Conservation (phyloP, 2,329 filamentous ascomycete genomes). For the Geosmithia flava region DNA sequence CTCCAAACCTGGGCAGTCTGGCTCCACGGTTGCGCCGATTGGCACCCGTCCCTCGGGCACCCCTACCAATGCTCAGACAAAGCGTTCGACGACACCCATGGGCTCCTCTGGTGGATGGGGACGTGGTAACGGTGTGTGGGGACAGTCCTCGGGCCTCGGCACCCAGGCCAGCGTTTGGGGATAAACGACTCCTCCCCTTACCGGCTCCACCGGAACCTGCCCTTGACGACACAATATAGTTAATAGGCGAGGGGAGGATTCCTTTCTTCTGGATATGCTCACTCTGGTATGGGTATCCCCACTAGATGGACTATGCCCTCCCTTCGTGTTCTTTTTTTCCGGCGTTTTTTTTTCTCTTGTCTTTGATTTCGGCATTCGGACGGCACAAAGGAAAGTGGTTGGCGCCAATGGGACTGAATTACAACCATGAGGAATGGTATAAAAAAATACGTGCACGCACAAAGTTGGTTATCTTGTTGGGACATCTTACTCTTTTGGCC, state of each 20-base stretch:
- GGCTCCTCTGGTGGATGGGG: constrained; percentile 84
- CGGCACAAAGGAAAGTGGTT: neutral
- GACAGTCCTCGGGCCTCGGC: constrained; percentile 67
- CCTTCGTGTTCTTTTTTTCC: neutral
- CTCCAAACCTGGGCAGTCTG: constrained; percentile 39
- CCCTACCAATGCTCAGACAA: constrained; percentile 40
- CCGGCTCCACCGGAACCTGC: neutral
- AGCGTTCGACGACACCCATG: constrained; percentile 79
- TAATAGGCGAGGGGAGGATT: neutral
- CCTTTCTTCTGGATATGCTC: neutral
- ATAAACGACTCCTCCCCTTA: constrained; percentile 25
- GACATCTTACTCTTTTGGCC: constrained; percentile 6
- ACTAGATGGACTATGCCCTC: too few relatives aligned
- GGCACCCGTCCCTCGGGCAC: constrained; percentile 69
- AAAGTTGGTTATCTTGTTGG: constrained; percentile 1
- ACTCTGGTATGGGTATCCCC: too few relatives aligned
- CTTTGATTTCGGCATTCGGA: neutral
- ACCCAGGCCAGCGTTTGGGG: constrained; percentile 94
- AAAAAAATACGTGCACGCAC: neutral
- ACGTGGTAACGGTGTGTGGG: constrained; percentile 73
- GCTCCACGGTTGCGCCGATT: constrained; percentile 73
- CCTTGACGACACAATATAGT: neutral
- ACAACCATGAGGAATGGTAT: neutral
- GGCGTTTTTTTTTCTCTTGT: neutral
- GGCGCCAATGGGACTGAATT: neutral